Conservation (phyloP, 768 basidiomycete species). For the Suillus luteus region DNA sequence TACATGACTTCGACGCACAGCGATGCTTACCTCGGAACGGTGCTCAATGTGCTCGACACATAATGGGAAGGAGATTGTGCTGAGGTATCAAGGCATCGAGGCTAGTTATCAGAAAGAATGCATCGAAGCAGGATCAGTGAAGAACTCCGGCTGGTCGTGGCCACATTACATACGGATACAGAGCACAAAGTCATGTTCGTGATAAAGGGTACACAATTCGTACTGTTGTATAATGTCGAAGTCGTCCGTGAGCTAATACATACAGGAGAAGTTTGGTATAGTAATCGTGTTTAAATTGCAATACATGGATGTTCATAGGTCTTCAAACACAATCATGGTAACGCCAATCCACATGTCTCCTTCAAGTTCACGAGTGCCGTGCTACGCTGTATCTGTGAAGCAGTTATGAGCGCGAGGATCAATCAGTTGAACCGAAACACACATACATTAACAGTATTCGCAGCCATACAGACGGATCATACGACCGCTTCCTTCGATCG, state of each 20-base stretch:
- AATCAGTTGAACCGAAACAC: background rate
- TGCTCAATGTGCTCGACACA: background rate
- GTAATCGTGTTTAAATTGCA: background rate
- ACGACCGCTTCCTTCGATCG: background rate
- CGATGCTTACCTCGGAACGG: too few species aligned
- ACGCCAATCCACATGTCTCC: background rate
- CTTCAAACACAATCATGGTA: background rate
- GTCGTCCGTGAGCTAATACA: too few species aligned
- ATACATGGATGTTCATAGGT: background rate
- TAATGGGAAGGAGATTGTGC: background rate
- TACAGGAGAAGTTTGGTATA: too few species aligned
- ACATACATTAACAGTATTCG: background rate
- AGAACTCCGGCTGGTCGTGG: too few species aligned
- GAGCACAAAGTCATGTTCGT: conserved; percentile 3
- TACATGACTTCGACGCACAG: background rate
- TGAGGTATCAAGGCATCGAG: too few species aligned
- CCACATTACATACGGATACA: background rate
- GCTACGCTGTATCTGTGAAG: background rate
- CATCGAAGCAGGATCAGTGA: too few species aligned
- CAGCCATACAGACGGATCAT: background rate
- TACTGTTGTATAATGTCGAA: background rate
- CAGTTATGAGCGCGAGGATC: background rate
- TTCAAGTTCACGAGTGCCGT: background rate
- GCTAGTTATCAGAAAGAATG: too few species aligned
- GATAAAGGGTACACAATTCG: background rate